Evolutionary conservation across 352 stramenopile species (phyloP).

Genomic region (Phytophthora cajani): DNA sequence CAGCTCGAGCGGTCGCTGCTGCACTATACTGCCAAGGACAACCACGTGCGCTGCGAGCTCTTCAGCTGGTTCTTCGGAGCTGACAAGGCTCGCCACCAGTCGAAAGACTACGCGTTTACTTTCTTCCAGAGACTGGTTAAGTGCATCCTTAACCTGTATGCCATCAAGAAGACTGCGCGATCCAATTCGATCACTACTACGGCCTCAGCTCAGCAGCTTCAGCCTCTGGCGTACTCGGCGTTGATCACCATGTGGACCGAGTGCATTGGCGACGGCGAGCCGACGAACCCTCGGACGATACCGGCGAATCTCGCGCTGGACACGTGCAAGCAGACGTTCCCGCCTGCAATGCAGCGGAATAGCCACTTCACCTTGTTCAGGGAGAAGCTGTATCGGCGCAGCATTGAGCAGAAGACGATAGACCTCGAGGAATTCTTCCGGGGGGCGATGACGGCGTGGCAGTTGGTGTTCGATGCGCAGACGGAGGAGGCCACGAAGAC

Average conservation of each 20-base stretch:
- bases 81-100: constrained; percentile 48
- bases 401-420: constrained; percentile 48
- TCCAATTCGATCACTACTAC: constrained; percentile 19
- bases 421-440: constrained; percentile 55
- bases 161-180: constrained; percentile 37
- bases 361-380: constrained; percentile 39
- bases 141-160: constrained; percentile 43
- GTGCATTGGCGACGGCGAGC: constrained; percentile 72
- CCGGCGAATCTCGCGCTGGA: constrained; percentile 45
- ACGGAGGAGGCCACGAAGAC: constrained; percentile 33
- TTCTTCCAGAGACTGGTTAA: constrained; percentile 70
- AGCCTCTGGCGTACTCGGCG: constrained; percentile 44
- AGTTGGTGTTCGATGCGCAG: constrained; percentile 44
- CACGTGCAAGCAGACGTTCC: constrained; percentile 49
- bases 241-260: constrained; percentile 66
- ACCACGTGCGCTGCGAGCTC: constrained; percentile 62
- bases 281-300: constrained; percentile 22
- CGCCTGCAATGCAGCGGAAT: constrained; percentile 46
- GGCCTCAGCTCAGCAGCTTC: constrained; percentile 8
- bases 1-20: constrained; percentile 77
- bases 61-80: constrained; percentile 76
- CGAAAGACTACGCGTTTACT: constrained; percentile 60
- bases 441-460: constrained; percentile 51
- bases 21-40: constrained; percentile 52
- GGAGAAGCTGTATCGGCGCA: constrained; percentile 48